Evolutionary conservation across 2,329 filamentous ascomycete species (phyloP).

Genomic region (Anisogramma anomala): DNA sequence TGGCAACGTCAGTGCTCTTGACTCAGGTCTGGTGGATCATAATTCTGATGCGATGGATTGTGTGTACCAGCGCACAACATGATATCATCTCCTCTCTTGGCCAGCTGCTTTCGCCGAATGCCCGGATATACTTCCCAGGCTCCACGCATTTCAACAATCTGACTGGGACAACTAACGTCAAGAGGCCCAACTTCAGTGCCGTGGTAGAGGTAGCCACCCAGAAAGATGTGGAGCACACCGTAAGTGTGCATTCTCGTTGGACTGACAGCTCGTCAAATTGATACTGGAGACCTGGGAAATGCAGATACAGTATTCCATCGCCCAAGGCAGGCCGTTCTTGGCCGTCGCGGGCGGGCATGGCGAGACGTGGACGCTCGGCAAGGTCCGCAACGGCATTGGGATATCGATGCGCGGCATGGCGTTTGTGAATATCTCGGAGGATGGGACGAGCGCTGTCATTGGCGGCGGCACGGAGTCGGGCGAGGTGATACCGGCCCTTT

Average conservation of each 20-base stretch:
- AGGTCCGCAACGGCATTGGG: conserved; percentile 16
- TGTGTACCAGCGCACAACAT: too few relatives aligned
- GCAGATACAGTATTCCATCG: conserved; percentile 16
- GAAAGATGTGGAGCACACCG: conserved; percentile 17
- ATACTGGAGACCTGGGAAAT: not conserved
- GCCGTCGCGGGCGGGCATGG: conserved; percentile 20
- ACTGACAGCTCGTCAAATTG: not conserved
- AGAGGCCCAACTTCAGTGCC: conserved; percentile 14
- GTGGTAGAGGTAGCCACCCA: conserved; percentile 17
- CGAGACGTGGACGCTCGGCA: conserved; percentile 15
- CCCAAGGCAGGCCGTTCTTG: conserved; percentile 16
- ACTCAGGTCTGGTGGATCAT: too few relatives aligned
- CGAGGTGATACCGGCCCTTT: conserved; percentile 20
- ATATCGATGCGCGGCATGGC: conserved; percentile 20
- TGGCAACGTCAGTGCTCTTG: too few relatives aligned
- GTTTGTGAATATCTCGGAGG: conserved; percentile 18
- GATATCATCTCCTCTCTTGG: not conserved
- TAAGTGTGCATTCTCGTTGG: not conserved
- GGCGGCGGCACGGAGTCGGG: conserved; percentile 22
- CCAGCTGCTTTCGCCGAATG: not conserved
- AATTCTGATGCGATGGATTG: too few relatives aligned
- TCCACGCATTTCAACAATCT: not conserved
- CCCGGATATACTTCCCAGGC: not conserved
- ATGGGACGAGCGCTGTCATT: conserved; percentile 21
- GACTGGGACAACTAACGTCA: not conserved